These are phyloP conservation scores for Dentipellis sp. DNA, from an alignment of 768 basidiomycete species.

Conservation along the genomic window DNA sequence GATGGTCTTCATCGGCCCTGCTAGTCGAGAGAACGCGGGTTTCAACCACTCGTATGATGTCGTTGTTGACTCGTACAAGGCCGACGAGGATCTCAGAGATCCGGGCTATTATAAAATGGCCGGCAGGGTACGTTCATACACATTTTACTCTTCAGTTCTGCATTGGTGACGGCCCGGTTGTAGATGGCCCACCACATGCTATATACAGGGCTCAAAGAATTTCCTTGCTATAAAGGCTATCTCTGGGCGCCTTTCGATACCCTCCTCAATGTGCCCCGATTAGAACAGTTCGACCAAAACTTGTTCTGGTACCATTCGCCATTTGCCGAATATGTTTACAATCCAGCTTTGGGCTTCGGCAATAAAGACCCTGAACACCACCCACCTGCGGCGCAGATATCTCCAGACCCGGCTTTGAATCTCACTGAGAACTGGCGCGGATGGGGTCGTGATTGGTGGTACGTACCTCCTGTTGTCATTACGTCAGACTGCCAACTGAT, in stretches of 20 bases:
- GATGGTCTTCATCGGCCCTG: conserved; percentile 42
- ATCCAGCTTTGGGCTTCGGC: conserved; percentile 21
- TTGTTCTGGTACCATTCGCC: conserved; percentile 44
- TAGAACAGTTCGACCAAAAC: conserved; percentile 35
- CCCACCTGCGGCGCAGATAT: conserved; percentile 31
- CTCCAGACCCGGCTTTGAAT: conserved; percentile 29
- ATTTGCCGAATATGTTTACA: conserved; percentile 32
- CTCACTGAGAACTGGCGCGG: conserved; percentile 32
- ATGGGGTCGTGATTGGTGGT: conserved; percentile 37
- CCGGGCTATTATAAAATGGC: conserved; percentile 31
- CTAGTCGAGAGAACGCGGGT: conserved; percentile 35
- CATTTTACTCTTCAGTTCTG: neutral
- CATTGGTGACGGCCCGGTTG: neutral
- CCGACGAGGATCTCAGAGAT: conserved; percentile 30
- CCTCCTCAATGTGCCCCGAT: conserved; percentile 38
- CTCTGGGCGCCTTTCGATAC: conserved; percentile 46
- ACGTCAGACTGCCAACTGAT: neutral
- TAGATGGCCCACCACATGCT: conserved; percentile 47
- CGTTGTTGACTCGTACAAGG: conserved; percentile 36
- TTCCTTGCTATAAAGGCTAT: conserved; percentile 40
- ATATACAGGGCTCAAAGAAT: conserved; percentile 33
- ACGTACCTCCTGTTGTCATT: conserved; percentile 3
- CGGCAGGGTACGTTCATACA: conserved; percentile 26
- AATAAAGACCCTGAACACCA: conserved; percentile 19
- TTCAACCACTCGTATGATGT: conserved; percentile 42